Percentiles rank a stretch among this genome's conserved stretches.
Evolutionary conservation across 306 rosid species (phyloP).

Genomic region (Fagus sylvatica): DNA sequence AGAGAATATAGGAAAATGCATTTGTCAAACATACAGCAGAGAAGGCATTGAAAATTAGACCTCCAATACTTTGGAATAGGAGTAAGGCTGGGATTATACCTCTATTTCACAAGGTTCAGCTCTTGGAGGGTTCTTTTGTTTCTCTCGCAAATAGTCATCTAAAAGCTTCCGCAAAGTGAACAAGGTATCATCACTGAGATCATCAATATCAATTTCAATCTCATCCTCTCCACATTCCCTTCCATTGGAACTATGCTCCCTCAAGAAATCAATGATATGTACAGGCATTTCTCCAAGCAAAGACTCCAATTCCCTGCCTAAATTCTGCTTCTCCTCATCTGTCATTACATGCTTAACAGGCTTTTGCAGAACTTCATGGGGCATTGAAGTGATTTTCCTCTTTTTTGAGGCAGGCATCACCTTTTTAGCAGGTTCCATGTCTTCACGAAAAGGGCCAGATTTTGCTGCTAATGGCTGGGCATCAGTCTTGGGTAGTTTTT

Average conservation of each 20-base stretch:
- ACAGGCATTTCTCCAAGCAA: constrained; percentile 63
- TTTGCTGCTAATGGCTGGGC: constrained; percentile 38
- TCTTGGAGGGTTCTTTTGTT: constrained; percentile 46
- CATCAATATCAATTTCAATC: constrained; percentile 83
- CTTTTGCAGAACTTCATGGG: constrained; percentile 42
- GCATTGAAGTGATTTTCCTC: constrained; percentile 52
- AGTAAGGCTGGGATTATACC: constrained; percentile 39
- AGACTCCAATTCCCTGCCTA: constrained; percentile 75
- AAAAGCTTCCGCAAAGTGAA: constrained; percentile 60
- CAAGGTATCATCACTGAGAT: constrained; percentile 71
- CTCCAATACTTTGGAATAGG: not conserved
- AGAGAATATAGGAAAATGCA: constrained; percentile 27
- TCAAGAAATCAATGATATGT: constrained; percentile 72
- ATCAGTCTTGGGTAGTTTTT: constrained; percentile 54
- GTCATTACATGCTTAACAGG: constrained; percentile 62
- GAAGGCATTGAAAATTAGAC: not conserved
- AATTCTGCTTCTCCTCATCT: constrained; percentile 53
- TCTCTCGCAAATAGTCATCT: constrained; percentile 61
- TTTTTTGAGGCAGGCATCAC: constrained; percentile 57
- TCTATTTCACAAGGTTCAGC: constrained; percentile 73
- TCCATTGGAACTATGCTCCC: constrained; percentile 65
- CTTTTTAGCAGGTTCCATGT: constrained; percentile 37
- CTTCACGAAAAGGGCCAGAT: constrained; percentile 34
- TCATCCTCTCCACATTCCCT: constrained; percentile 72
- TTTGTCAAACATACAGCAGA: constrained; percentile 4